Conservation (phyloP, 306 rosid genomes). For the Vigna radiata region DNA sequence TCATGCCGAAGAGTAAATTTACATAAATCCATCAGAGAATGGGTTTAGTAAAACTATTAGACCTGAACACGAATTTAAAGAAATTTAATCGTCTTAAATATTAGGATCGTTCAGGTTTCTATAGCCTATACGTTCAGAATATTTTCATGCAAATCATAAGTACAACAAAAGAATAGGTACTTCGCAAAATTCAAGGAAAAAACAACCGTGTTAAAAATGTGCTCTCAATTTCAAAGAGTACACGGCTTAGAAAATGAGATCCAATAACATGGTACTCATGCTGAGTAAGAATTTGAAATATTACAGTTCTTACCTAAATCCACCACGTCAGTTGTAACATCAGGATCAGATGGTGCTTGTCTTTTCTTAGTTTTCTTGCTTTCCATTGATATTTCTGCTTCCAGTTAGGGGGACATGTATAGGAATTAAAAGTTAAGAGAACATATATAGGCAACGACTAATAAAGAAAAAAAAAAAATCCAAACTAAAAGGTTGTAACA, state of each 20-base stretch:
- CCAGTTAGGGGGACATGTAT: background rate
- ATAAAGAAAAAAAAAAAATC: background rate
- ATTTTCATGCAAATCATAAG: no score
- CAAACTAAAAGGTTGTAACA: background rate
- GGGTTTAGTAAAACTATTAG: no score
- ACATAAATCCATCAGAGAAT: no score
- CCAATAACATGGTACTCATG: slow-evolving; percentile 2
- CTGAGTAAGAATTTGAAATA: background rate
- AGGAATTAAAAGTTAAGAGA: slow-evolving; percentile 32
- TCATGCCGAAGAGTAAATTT: background rate
- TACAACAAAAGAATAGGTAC: no score
- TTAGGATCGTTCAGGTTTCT: no score
- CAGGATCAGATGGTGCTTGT: slow-evolving; percentile 32
- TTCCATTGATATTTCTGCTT: slow-evolving; percentile 1
- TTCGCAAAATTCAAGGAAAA: no score
- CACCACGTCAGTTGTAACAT: slow-evolving; percentile 3
- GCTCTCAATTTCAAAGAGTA: background rate
- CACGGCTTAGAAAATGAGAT: background rate
- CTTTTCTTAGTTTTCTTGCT: slow-evolving; percentile 22
- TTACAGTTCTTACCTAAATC: slow-evolving; percentile 23
- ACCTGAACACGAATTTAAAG: slow-evolving; percentile 13
- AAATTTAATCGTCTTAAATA: background rate
- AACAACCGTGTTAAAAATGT: background rate
- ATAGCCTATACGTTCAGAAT: no score
- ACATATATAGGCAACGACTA: slow-evolving; percentile 6